Evolutionary conservation across 1,139 yeast species (phyloP), one percentile per base, ranked within the genome.

Genomic region (Candida tropicalis): DNA sequence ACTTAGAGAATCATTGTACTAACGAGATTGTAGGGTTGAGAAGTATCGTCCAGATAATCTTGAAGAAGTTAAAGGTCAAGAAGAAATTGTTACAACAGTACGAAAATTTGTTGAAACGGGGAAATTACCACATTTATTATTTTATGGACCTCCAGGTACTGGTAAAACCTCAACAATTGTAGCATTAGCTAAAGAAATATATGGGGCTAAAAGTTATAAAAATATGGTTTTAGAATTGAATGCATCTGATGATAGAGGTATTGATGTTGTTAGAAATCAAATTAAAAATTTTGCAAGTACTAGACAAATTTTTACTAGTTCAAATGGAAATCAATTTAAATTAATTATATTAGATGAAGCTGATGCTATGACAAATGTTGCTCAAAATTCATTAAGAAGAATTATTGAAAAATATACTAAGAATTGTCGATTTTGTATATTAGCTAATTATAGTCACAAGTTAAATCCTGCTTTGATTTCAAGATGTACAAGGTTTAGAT

Each of bases 121-220:
- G 10, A 80, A 81, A 55, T 72, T 93, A 40, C 99, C 99, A 2
- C 98, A 91, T 65, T 66, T 91, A 49, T 68, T 91, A 38, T 91
- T 93, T 63, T 91, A 93, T 62, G 99, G 99, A 0, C 98, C 98
- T 0, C 98, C 99, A 18, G 99, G 99, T 20, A 91, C 97, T 0
- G 99, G 99, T 51, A 93, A 93, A 62, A 93, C 99, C 0, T 88
- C 97, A 1, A 91, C 97, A 1, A 87, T 93, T 48, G 78, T 87
- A 27, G 98, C 98, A 0, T 68, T 93, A 47, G 97, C 99, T 1
- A 73, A 81, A 42, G 97, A 91, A 58, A 82, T 93, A n/a, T 93
- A 89, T 58, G 98, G 98, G 1, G n/a, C 38, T 9, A 74, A 82
- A 34, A 84, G 83, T 57, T 89, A 87, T 65, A 79, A 77, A 55